Evolutionary conservation across 495 filamentous ascomycete genomes (phyloP), one percentile per base, ranked within the genome.

Genomic region (Daldinia loculata): DNA sequence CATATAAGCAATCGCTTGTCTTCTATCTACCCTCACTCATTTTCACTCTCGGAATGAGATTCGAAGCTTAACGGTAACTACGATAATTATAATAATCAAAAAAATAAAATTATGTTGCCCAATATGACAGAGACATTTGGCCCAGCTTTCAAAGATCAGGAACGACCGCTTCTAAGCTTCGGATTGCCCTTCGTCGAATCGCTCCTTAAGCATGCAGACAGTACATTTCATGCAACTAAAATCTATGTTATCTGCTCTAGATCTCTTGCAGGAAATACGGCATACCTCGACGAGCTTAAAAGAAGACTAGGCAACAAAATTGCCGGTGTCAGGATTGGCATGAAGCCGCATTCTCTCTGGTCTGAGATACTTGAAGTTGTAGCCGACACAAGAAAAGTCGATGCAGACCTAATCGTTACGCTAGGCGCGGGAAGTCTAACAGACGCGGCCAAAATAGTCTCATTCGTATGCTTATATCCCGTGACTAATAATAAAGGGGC

Each of bases 371-470:
- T 89, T 8, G 78, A 87, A 56, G 82, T 89, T 57, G 74, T 80
- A 8, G 72, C 80, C 6, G 86, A 89, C 19, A 78, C 79, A 9
- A 74, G 79, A 17, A 74, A 74, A 6, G 66, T 64, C 5, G 60
- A 82, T n/a, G 84, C 80, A 2, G 87, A 90, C 79, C 72, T 82
- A 17, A 66, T 90, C 9, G 71, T 89, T 27, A 89, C 87, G 0
- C 75, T 90, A 2, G 88, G 88, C 15, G 88, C 82, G 9, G 88
- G 87, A 2, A 88, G 84, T 53, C 68, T 89, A 64, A 89, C 86
- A 5, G 88, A 90, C 73, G 84, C 79, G 0, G 86, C 85, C 8
- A 90, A 89, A 76, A 79, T 89, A 30, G 74, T 87, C 72, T 77
- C 80, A 22, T 75, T 87, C 26, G 88, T 88, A 75, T 52, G 80